phyloP scores from a whole-genome alignment of 2,329 filamentous ascomycete species.

The Rhynchosporium agropyri region DNA sequence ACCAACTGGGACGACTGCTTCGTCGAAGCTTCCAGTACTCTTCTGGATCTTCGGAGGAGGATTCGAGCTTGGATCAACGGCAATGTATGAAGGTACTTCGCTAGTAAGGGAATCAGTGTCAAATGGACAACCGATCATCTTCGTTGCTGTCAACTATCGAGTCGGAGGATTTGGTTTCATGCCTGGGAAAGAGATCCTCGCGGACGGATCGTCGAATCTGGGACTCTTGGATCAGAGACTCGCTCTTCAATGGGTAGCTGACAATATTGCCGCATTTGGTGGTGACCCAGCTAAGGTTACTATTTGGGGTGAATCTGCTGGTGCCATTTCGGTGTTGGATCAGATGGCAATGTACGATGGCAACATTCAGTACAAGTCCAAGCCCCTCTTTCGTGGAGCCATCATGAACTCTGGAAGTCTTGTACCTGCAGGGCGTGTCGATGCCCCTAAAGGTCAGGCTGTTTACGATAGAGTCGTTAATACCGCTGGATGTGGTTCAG shows the following conservation, averaged over 20 bases:
- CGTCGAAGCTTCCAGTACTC: conserved; percentile 63
- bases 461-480: conserved; percentile 64
- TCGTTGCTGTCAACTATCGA: conserved; percentile 77
- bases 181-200: conserved; percentile 65
- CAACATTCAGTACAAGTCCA: conserved; percentile 72
- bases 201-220: conserved; percentile 68
- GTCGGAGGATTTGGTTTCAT: conserved; percentile 74
- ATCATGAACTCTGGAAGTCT: conserved; percentile 77
- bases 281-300: conserved; percentile 79
- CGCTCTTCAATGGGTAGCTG: conserved; percentile 73
- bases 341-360: conserved; percentile 76
- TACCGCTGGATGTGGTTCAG: conserved; percentile 61
- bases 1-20: conserved; percentile 55
- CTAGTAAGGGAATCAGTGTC: conserved; percentile 50
- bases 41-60: conserved; percentile 73
- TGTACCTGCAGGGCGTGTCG: conserved; percentile 62
- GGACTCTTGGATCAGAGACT: conserved; percentile 73
- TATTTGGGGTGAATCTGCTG: conserved; percentile 73
- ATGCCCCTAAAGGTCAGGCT: conserved; percentile 64
- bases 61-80: conserved; percentile 55
- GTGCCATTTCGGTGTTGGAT: conserved; percentile 72
- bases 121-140: conserved; percentile 65
- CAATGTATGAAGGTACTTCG: conserved; percentile 54
- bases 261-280: conserved; percentile 76
- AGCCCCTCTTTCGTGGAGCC: conserved; percentile 71